phyloP scores from a whole-genome alignment of 2,329 filamentous ascomycete genomes.

The Magnaporthales sp. region DNA sequence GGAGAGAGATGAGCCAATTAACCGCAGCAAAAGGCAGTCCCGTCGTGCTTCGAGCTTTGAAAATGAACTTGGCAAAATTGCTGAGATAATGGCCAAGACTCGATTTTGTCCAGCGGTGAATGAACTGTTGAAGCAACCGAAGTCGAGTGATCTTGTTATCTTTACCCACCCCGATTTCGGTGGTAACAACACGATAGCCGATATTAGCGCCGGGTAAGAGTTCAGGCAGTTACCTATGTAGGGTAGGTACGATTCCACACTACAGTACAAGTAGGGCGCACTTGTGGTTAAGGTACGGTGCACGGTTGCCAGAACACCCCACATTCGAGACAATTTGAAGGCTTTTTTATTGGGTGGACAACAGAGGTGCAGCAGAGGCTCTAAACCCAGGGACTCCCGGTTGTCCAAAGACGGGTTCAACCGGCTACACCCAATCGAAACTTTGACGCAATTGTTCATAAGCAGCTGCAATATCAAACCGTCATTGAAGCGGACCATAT shows the following conservation, averaged over 20 bases:
- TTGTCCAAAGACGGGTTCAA: background rate
- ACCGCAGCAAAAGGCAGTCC: background rate
- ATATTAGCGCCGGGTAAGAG: background rate
- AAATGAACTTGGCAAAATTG: background rate
- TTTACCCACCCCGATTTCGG: background rate
- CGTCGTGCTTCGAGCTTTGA: background rate
- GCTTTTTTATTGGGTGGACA: too few species aligned
- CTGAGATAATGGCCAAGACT: background rate
- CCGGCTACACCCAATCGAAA: background rate
- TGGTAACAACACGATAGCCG: background rate
- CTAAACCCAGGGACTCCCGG: background rate
- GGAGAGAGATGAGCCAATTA: background rate
- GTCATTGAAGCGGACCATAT: background rate
- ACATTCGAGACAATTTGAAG: too few species aligned
- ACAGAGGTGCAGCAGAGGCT: too few species aligned
- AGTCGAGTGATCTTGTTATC: background rate
- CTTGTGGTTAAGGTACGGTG: background rate
- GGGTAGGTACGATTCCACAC: background rate
- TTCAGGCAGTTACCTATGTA: background rate
- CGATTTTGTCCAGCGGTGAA: background rate
- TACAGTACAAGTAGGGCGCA: background rate
- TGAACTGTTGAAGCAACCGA: background rate
- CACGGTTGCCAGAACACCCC: too few species aligned
- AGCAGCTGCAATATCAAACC: background rate
- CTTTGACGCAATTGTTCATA: background rate